Base-by-base conservation (phyloP, 208 protist genomes). In the Leishmania tropica region DNA sequence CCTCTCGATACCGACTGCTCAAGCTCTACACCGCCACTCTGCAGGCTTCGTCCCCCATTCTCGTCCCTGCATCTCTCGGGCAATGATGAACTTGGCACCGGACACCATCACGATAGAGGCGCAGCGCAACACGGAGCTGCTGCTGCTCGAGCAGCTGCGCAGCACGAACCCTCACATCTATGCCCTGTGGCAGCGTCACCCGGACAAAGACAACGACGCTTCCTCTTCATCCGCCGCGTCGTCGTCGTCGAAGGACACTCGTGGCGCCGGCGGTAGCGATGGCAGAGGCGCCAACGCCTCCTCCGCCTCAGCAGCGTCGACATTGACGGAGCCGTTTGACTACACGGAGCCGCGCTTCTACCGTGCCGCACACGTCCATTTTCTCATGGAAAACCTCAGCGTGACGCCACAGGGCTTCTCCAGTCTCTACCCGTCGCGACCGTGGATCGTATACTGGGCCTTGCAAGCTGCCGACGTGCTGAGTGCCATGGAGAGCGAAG, bases 401-500 rank as follows among this genome's bases (percentile, higher is more conserved):
- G 40, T 70, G 24, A 48, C 64, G 7, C 76, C 80, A 1, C 81
- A 90, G 72, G 80, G 87, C 21, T 75, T 94, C 42, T 51, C 76
- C 15, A 47, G 47, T 35, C 76, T 80, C 28, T 94, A 96, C 83
- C 76, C 87, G 28, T 76, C 88, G 8, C 92, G 90, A 80, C 92
- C 93, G 78, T 97, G 94, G 93, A 71, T 97, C 42, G 87, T 87
- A 1, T 97, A 94, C 87, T 97, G 93, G 93, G 75, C 86, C 11
- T 79, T 96, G 77, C 92, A 97, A 68, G 90, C 92, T 6, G 94
- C 92, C 11, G 90, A 95, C 73, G 53, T 94, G n/a, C 87, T 97
- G n/a, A 91, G 84, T 53, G 75, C 89, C 62, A 88, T 87, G 24
- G 81, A 86, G 28, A 64, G 81, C 1, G 75, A 90, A 47, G 80